Conservation (phyloP, 2,329 filamentous ascomycete species). For the Davidsoniella virescens region DNA sequence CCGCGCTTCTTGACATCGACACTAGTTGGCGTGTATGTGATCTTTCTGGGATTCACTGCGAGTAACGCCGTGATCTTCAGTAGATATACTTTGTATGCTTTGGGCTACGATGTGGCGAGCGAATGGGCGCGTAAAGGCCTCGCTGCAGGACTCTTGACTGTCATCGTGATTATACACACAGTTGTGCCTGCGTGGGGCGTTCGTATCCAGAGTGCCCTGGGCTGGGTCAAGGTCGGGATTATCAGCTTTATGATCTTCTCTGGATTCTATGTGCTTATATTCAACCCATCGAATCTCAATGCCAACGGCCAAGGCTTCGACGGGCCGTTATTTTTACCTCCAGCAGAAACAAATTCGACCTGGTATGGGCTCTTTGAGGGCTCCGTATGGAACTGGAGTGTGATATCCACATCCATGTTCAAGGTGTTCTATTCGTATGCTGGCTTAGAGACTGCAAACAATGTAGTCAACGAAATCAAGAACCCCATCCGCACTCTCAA, state of each 20-base stretch:
- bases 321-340: background rate
- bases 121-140: slow-evolving; percentile 33
- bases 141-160: slow-evolving; percentile 38
- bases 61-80: slow-evolving; percentile 56
- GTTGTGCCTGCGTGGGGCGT: slow-evolving; percentile 41
- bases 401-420: slow-evolving; percentile 49
- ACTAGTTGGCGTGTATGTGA: slow-evolving; percentile 44
- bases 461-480: slow-evolving; percentile 55
- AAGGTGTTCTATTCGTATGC: slow-evolving; percentile 56
- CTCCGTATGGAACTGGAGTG: slow-evolving; percentile 53
- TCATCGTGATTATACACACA: slow-evolving; percentile 42
- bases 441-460: slow-evolving; percentile 50
- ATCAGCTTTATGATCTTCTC: slow-evolving; percentile 45
- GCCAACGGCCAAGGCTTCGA: background rate
- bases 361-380: slow-evolving; percentile 45
- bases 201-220: slow-evolving; percentile 41
- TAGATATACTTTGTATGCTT: slow-evolving; percentile 45
- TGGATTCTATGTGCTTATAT: slow-evolving; percentile 40
- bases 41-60: slow-evolving; percentile 50
- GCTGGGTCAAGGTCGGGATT: slow-evolving; percentile 46
- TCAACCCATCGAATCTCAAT: background rate
- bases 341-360: slow-evolving; percentile 14
- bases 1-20: slow-evolving; percentile 49
- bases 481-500: slow-evolving; percentile 50
- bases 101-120: slow-evolving; percentile 29